Base-by-base conservation (phyloP, 306 rosid genomes). In the Benincasa hispida region DNA sequence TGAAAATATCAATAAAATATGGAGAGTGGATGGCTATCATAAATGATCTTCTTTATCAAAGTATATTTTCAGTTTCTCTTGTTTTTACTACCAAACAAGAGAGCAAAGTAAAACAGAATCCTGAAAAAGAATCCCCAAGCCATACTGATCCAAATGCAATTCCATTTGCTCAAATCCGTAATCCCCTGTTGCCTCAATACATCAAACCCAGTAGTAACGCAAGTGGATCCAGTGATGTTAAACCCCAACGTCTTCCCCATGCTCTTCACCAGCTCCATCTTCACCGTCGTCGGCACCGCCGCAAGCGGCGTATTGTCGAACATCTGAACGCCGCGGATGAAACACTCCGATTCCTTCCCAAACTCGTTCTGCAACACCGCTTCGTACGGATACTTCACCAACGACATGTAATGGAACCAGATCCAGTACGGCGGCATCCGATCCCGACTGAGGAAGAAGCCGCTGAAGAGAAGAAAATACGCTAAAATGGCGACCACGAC, bases 71-170 rank as follows among this genome's bases (percentile, higher is more conserved):
- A 50, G 8, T 50, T 53, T 72, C 98, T 86, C 85, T 86, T 93
- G 63, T 91, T 93, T 82, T 82, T 93, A 84, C 97, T 91, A 1
- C 98, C 94, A 25, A 90, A 62, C 67, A 90, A 77, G 55, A 93
- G 51, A 0, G 88, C 53, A 74, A 90, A 41, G 70, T 93, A 93
- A 84, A 93, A 93, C 18, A 93, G 82, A 74, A 93, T 65, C 7
- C 98, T 88, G 55, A 91, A 93, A 83, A 93, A 83, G 62, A 93
- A 91, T 0, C 98, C 98, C 94, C 90, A 90, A 10, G 98, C 97
- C 25, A 91, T 2, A 0, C 91, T 90, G 12, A 93, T 61, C 89
- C 88, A 90, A 14, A 93, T 35, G 85, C 98, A 93, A 51, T 42
- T 82, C 98, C 98, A 93, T 56, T 91, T 93, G 35, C 78, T 82